Evolutionary conservation across 2,329 filamentous ascomycete species (phyloP).

Genomic region (Trichoderma sp.): DNA sequence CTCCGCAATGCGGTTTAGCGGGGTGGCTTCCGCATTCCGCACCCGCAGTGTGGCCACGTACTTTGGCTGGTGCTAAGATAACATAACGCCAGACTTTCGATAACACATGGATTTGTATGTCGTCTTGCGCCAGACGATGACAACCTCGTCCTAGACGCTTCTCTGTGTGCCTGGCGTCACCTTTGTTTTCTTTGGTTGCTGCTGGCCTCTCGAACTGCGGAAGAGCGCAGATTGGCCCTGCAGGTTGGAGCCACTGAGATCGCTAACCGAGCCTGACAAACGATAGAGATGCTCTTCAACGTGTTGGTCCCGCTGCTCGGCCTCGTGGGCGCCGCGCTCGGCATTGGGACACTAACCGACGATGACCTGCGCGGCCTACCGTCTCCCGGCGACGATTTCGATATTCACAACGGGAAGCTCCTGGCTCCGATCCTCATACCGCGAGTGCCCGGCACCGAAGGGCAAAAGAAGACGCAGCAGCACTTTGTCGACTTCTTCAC

Average conservation of each 20-base stretch:
- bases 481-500: constrained; percentile 86
- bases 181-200: not conserved
- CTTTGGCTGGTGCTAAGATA: constrained; percentile 11
- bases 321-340: constrained; percentile 30
- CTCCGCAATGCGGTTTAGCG: constrained; percentile 14
- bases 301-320: constrained; percentile 17
- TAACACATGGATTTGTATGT: not conserved
- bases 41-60: constrained; percentile 13
- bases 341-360: constrained; percentile 64
- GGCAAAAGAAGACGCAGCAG: constrained; percentile 67
- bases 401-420: constrained; percentile 71
- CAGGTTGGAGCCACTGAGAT: not conserved
- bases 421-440: constrained; percentile 84
- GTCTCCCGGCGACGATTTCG: constrained; percentile 70
- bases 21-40: constrained; percentile 5
- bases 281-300: constrained; percentile 20
- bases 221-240: not conserved
- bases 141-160: not conserved
- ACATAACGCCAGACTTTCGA: not conserved
- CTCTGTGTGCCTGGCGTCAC: not conserved
- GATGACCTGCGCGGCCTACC: constrained; percentile 70
- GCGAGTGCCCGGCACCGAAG: constrained; percentile 82
- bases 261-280: not conserved
- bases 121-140: not conserved
- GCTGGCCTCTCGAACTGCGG: not conserved